Evolutionary conservation across 768 basidiomycete species (phyloP).

Genomic region (Hirschioporus abietinus): DNA sequence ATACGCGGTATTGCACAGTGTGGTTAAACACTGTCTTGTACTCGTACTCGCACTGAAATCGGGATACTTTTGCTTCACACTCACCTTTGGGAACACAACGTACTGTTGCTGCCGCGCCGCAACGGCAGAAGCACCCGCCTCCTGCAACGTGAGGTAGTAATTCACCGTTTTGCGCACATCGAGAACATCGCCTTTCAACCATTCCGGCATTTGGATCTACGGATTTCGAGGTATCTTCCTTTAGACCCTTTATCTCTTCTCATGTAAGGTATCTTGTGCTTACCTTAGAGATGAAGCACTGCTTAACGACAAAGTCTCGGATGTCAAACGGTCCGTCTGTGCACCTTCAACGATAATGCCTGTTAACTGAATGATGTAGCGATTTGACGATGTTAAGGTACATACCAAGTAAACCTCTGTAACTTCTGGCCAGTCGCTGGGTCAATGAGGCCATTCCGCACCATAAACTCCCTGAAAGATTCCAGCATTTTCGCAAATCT

Average conservation of each 20-base stretch:
- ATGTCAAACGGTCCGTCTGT: slow-evolving; percentile 82
- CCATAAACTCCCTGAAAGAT: slow-evolving; percentile 61
- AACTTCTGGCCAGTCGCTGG: slow-evolving; percentile 48
- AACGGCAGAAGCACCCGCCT: slow-evolving; percentile 14
- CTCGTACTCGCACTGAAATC: neutral
- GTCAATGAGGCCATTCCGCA: slow-evolving; percentile 65
- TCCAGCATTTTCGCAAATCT: slow-evolving; percentile 65
- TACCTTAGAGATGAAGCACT: slow-evolving; percentile 83
- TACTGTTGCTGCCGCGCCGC: slow-evolving; percentile 4
- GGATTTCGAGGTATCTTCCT: slow-evolving; percentile 7
- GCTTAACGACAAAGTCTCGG: slow-evolving; percentile 82
- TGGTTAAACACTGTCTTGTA: neutral
- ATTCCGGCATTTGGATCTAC: slow-evolving; percentile 65
- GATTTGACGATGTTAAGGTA: neutral
- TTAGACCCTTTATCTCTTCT: slow-evolving; percentile 7
- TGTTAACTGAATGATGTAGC: neutral
- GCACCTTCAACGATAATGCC: slow-evolving; percentile 29
- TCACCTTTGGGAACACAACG: slow-evolving; percentile 5
- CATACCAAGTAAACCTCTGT: slow-evolving; percentile 61
- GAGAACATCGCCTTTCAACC: slow-evolving; percentile 68
- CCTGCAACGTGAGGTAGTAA: slow-evolving; percentile 31
- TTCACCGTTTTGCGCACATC: slow-evolving; percentile 65
- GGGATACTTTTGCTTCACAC: neutral
- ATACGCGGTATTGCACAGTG: too few species aligned
- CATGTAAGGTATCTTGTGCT: slow-evolving; percentile 19